A percentile compares a stretch with the other conserved stretches of the same genome.
These are phyloP conservation scores for Dipteronia sinensis DNA, from an alignment of 345 rosid species.

Conservation along the genomic window DNA sequence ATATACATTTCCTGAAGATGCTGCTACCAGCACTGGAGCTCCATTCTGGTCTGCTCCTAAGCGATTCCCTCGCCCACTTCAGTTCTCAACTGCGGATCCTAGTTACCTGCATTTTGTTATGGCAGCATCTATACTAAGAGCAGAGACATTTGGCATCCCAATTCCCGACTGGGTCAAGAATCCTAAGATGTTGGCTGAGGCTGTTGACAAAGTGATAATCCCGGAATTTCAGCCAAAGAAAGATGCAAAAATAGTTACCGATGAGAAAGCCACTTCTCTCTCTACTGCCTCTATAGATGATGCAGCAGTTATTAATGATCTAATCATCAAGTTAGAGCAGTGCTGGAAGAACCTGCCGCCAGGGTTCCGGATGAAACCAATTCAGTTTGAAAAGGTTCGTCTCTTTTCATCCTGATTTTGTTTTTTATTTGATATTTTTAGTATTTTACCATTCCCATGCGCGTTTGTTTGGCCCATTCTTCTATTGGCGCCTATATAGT, in stretches of 20 bases:
- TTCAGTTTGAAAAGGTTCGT: slow-evolving; percentile 97
- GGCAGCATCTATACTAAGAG: slow-evolving; percentile 86
- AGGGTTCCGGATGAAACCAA: slow-evolving; percentile 80
- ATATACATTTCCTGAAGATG: slow-evolving; percentile 94
- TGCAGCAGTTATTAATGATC: slow-evolving; percentile 69
- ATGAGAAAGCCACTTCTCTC: slow-evolving; percentile 86
- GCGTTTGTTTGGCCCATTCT: background rate
- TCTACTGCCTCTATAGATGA: slow-evolving; percentile 85
- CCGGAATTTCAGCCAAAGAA: slow-evolving; percentile 89
- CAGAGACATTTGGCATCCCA: slow-evolving; percentile 88
- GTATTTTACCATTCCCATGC: background rate
- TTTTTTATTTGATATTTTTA: background rate
- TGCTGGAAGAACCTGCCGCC: slow-evolving; percentile 58
- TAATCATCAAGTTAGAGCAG: slow-evolving; percentile 62
- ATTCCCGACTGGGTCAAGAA: slow-evolving; percentile 81
- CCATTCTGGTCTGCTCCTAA: slow-evolving; percentile 99
- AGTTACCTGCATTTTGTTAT: slow-evolving; percentile 67
- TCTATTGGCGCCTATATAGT: background rate
- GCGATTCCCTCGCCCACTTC: slow-evolving; percentile 85
- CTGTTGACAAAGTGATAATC: slow-evolving; percentile 74
- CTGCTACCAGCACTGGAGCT: slow-evolving; percentile 84
- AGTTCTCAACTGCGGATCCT: slow-evolving; percentile 65
- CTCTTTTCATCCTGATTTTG: background rate
- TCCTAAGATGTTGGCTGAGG: slow-evolving; percentile 62
- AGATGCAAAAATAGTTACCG: slow-evolving; percentile 79